Evolutionary conservation across 2,329 filamentous ascomycete genomes (phyloP), one percentile per base, ranked within the genome.

Genomic region (Chaetomiaceae sp.): DNA sequence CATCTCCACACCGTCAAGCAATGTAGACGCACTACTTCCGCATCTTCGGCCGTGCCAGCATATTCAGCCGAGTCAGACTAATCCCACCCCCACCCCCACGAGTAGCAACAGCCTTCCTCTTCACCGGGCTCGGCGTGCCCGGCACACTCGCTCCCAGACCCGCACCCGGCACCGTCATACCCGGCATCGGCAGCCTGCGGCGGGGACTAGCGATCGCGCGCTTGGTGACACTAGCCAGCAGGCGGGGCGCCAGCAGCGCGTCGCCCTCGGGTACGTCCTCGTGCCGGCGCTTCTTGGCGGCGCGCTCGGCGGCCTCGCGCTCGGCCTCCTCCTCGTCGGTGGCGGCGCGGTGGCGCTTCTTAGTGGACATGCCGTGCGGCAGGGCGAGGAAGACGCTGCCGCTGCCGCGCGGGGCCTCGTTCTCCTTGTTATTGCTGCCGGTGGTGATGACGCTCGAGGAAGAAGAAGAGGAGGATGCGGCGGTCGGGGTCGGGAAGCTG

Each of bases 281-380:
- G 34, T 71, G 68, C 65, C 74, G 79, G 32, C 71, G 71, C 66
- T 81, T 83, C 72, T 84, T 84, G 20, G 71, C 66, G 2, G 73
- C 74, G 12, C 76, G 73, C 48, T 73, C 67, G 2, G 61, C 64
- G 3, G 66, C 71, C 50, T 74, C 68, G 37, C 69, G 62, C 41
- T 75, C 72, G 0, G 71, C 70, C 27, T 77, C 73, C 43, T 81
- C 78, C 45, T 78, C 76, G 34, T 79, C 77, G 38, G 71, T 73
- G 42, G 65, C 73, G 14, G 73, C 72, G n/a, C 80, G 72, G 56
- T 75, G 72, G 20, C 81, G 76, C 65, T 83, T 84, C 70, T 84
- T 84, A 66, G 79, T 83, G 7, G 69, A 63, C 65, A 84, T 76
- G 15, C 81, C 81, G 55, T 84, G 81, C 3, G 77, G 71, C 30